Conservation (phyloP, 805 yeast genomes). For the Torulaspora delbrueckii region DNA sequence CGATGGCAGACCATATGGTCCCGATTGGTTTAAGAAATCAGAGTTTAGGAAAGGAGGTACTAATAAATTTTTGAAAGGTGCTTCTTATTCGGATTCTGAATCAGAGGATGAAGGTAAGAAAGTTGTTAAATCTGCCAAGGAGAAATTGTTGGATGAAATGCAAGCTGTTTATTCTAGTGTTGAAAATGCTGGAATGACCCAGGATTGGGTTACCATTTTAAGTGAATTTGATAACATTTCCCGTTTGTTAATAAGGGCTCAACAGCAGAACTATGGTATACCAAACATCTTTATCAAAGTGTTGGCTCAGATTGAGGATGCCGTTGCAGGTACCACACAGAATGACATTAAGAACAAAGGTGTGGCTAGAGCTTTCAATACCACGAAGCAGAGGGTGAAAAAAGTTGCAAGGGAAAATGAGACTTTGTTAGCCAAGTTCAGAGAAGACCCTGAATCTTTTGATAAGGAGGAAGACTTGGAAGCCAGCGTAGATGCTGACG, state of each 20-base stretch:
- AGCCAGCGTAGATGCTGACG: constrained; percentile 27
- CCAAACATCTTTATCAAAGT: constrained; percentile 70
- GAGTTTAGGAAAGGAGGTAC: constrained; percentile 36
- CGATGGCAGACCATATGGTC: constrained; percentile 41
- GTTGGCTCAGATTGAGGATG: constrained; percentile 67
- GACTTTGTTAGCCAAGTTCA: constrained; percentile 52
- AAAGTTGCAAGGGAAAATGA: constrained; percentile 70
- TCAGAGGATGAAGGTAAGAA: constrained; percentile 68
- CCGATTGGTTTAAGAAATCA: constrained; percentile 42
- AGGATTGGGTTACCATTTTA: constrained; percentile 75
- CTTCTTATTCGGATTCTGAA: constrained; percentile 39
- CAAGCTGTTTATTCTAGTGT: constrained; percentile 59
- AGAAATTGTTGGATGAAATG: constrained; percentile 85
- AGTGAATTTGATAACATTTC: constrained; percentile 74
- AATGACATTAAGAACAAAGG: constrained; percentile 76
- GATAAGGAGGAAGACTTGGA: constrained; percentile 44
- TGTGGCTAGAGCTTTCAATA: constrained; percentile 80
- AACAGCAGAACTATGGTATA: constrained; percentile 66
- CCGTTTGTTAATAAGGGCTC: constrained; percentile 59
- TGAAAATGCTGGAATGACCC: constrained; percentile 60
- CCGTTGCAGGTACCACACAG: constrained; percentile 50
- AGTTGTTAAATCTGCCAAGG: constrained; percentile 90
- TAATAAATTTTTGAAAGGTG: constrained; percentile 36
- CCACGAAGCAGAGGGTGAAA: constrained; percentile 81
- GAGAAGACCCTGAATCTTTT: constrained; percentile 69